phyloP scores from a whole-genome alignment of 2,329 filamentous ascomycete species.

The Claviceps capensis region DNA sequence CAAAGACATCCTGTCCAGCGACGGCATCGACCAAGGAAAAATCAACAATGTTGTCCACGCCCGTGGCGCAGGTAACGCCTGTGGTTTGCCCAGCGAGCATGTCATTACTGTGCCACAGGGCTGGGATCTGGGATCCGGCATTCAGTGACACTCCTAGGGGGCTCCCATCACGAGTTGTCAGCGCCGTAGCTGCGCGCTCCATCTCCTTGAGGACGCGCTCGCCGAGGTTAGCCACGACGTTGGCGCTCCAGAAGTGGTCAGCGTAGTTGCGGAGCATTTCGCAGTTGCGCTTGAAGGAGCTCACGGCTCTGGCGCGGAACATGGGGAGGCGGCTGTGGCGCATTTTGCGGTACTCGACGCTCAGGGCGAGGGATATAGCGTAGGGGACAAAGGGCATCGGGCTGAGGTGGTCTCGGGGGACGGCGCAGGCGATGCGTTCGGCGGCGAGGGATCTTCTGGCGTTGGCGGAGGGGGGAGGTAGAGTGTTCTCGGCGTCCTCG shows the following conservation, averaged over 20 bases:
- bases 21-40: conserved; percentile 28
- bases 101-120: conserved; percentile 10
- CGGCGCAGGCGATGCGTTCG: conserved; percentile 42
- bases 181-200: conserved; percentile 35
- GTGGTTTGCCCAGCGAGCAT: conserved; percentile 12
- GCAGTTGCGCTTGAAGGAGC: conserved; percentile 40
- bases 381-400: conserved; percentile 48
- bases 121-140: conserved; percentile 6
- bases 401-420: conserved; percentile 35
- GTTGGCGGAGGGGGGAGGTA: conserved; percentile 35
- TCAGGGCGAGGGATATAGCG: conserved; percentile 45
- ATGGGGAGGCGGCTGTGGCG: conserved; percentile 44
- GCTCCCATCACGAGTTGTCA: conserved; percentile 22
- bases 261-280: conserved; percentile 37
- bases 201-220: conserved; percentile 42
- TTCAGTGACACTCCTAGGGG: not conserved
- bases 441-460: conserved; percentile 43
- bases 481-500: conserved; percentile 25
- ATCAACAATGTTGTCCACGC: conserved; percentile 23
- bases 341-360: conserved; percentile 51
- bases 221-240: conserved; percentile 39
- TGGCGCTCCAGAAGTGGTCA: conserved; percentile 44
- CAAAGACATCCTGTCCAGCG: conserved; percentile 39
- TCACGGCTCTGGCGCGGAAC: conserved; percentile 41
- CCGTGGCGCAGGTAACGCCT: conserved; percentile 14